These are phyloP conservation scores for Pistacia atlantica DNA, from an alignment of 345 rosid species.

Conservation along the genomic window DNA sequence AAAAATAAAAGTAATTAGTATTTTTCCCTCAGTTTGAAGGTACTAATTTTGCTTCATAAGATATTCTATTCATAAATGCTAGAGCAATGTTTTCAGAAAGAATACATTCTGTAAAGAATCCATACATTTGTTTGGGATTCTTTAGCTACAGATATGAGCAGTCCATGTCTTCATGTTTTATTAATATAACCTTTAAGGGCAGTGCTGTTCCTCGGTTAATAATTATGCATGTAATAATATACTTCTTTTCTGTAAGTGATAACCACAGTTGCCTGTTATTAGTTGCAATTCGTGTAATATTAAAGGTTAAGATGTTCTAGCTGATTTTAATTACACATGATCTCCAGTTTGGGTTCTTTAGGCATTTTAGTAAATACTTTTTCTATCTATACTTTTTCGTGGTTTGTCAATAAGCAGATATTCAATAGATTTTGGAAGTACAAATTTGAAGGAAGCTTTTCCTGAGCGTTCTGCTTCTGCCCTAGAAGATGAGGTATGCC, in stretches of 20 bases:
- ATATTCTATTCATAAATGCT: background rate
- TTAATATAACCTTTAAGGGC: background rate
- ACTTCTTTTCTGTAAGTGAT: too few relatives aligned
- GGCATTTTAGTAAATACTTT: slow-evolving; percentile 3
- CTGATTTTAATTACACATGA: too few relatives aligned
- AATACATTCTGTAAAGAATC: background rate
- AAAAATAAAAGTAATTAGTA: too few relatives aligned
- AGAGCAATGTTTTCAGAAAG: background rate
- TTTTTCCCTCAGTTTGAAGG: background rate
- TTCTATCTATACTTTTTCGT: slow-evolving; percentile 11
- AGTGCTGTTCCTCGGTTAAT: background rate
- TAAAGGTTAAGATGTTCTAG: too few relatives aligned
- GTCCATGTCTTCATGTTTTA: background rate
- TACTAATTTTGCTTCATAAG: background rate
- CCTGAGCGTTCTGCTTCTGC: slow-evolving; percentile 62
- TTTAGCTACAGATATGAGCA: background rate
- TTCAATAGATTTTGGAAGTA: slow-evolving; percentile 58
- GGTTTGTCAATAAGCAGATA: slow-evolving; percentile 42
- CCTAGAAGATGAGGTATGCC: slow-evolving; percentile 80
- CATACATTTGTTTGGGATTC: background rate
- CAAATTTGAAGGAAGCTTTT: slow-evolving; percentile 49
- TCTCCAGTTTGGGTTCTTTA: background rate
- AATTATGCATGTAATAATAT: too few relatives aligned
- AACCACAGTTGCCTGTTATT: too few relatives aligned
- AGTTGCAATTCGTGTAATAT: too few relatives aligned